phyloP scores from a whole-genome alignment of 1,139 yeast genomes.

The Barnettozyma hawaiiensis region DNA sequence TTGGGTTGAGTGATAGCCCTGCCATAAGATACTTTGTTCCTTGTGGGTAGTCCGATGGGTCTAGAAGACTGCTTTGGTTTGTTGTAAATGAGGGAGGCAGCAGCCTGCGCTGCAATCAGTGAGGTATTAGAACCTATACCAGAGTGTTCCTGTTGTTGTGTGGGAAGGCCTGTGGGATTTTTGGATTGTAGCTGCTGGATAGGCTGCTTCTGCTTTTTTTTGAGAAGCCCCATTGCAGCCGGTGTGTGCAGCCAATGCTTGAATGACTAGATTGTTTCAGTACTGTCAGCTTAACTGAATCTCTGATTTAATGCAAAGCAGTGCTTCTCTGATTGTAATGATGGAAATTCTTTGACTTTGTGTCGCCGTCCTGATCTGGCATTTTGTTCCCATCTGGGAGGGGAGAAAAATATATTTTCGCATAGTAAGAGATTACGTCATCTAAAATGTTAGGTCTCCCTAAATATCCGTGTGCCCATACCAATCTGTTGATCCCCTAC shows the following conservation, averaged over 20 bases:
- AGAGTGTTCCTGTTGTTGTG: background rate
- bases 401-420: too few relatives aligned
- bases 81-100: slow-evolving; percentile 13
- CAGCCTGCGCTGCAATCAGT: slow-evolving; percentile 23
- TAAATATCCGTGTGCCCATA: background rate
- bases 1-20: background rate
- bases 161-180: slow-evolving; percentile 21
- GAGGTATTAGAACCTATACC: slow-evolving; percentile 13
- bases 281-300: background rate
- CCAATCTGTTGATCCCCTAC: background rate
- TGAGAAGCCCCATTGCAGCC: slow-evolving; percentile 21
- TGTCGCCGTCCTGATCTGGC: too few relatives aligned
- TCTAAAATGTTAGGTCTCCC: too few relatives aligned
- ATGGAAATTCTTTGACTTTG: too few relatives aligned
- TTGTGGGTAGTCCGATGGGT: background rate
- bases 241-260: background rate
- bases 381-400: too few relatives aligned
- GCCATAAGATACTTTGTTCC: background rate
- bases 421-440: too few relatives aligned
- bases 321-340: background rate
- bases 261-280: background rate
- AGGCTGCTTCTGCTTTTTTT: slow-evolving; percentile 18
- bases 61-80: background rate
- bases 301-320: background rate
- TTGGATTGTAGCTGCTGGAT: slow-evolving; percentile 15